Evolutionary conservation across 345 rosid genomes (phyloP).

Genomic region (Laguncularia racemosa): DNA sequence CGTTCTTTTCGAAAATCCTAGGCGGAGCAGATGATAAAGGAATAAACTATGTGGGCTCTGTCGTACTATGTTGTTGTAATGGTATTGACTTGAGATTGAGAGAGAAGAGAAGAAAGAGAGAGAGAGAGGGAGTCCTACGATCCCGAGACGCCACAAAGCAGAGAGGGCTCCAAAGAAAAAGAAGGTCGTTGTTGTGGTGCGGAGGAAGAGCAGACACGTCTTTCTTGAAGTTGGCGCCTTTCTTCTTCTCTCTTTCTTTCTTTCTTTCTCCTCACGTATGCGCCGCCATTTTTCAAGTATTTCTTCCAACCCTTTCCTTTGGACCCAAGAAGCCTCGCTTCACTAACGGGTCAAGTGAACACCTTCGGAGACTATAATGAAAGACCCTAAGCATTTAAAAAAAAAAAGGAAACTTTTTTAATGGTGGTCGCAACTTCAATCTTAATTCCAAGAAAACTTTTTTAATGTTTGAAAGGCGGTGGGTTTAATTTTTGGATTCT

Average conservation of each 20-base stretch:
- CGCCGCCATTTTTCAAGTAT: conserved; percentile 13
- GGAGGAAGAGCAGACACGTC: too few species aligned
- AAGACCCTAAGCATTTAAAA: too few species aligned
- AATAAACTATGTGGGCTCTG: background rate
- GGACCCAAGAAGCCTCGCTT: background rate
- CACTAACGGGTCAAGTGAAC: too few species aligned
- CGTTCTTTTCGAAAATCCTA: background rate
- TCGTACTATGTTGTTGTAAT: background rate
- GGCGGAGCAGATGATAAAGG: too few species aligned
- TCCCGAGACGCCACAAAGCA: conserved; percentile 19
- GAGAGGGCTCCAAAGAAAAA: background rate
- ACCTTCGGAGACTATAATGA: too few species aligned
- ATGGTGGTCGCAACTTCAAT: too few species aligned
- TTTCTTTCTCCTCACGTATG: background rate
- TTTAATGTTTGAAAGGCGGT: too few species aligned
- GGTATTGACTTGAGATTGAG: background rate
- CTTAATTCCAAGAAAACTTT: too few species aligned
- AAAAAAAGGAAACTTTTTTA: too few species aligned
- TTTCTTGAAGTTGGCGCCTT: conserved; percentile 42
- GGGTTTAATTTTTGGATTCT: too few species aligned
- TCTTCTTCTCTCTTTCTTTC: conserved; percentile 1
- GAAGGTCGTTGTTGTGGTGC: background rate
- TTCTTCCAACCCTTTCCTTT: background rate
- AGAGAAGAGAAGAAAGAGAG: background rate
- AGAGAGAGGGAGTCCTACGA: background rate